Conservation (phyloP, 164 flowering plant species). For the Magnolia officinalis region DNA sequence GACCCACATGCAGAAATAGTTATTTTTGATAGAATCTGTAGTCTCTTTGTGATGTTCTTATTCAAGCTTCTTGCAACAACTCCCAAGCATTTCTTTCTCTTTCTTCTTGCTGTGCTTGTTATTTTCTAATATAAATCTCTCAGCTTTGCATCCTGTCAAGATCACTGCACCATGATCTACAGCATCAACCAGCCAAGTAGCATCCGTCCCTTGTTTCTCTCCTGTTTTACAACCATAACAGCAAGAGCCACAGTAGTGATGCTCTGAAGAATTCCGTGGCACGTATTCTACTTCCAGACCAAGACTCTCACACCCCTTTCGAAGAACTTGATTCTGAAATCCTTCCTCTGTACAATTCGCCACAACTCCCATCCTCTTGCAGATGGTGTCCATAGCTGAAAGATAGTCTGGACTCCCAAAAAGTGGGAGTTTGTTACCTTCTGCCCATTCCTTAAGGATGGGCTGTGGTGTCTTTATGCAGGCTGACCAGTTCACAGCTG, state of each 20-base stretch:
- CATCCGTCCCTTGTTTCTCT: conserved; percentile 63
- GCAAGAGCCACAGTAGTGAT: conserved; percentile 69
- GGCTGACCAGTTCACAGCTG: conserved; percentile 77
- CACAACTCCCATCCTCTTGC: conserved; percentile 55
- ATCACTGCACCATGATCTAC: conserved; percentile 63
- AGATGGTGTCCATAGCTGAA: conserved; percentile 62
- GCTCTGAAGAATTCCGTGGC: conserved; percentile 55
- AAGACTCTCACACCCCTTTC: conserved; percentile 64
- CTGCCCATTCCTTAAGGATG: conserved; percentile 55
- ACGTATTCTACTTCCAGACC: conserved; percentile 48
- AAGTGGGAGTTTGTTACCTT: conserved; percentile 29
- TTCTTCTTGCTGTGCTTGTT: conserved; percentile 19
- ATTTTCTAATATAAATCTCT: conserved; percentile 45
- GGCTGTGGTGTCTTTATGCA: conserved; percentile 49
- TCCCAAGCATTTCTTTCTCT: conserved; percentile 52
- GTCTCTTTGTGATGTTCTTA: conserved; percentile 25
- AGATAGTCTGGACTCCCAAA: conserved; percentile 40
- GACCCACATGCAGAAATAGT: conserved; percentile 79
- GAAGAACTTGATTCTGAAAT: conserved; percentile 57
- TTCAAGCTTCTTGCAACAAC: conserved; percentile 38
- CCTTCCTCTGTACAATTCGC: conserved; percentile 49
- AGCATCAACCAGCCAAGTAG: conserved; percentile 79
- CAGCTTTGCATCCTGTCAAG: conserved; percentile 64
- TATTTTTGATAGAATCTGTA: conserved; percentile 59
- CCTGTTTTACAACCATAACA: conserved; percentile 57